These are phyloP conservation scores for Sphagnurus paluster DNA, from an alignment of 1,284 basidiomycete genomes.

Conservation along the genomic window DNA sequence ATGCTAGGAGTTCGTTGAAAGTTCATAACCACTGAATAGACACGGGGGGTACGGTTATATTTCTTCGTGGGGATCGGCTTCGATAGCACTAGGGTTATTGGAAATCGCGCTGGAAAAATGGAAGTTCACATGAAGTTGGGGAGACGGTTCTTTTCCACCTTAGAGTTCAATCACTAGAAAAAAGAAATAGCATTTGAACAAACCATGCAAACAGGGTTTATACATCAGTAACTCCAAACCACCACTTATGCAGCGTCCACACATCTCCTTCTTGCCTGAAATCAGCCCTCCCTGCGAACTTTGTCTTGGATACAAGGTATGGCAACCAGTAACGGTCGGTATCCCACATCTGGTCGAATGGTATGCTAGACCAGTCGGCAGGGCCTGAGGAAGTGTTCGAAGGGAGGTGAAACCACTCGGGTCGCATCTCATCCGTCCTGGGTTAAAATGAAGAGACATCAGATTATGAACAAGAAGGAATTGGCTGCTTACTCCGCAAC, in stretches of 20 bases:
- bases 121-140: neutral
- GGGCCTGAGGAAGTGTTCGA: neutral
- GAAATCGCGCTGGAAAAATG: slow-evolving; percentile 30
- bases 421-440: slow-evolving; percentile 72
- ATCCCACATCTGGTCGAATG: slow-evolving; percentile 65
- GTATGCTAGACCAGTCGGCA: slow-evolving; percentile 35
- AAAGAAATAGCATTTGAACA: too few relatives aligned
- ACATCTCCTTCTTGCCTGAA: slow-evolving; percentile 39
- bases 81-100: slow-evolving; percentile 46
- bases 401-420: slow-evolving; percentile 57
- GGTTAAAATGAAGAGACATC: neutral
- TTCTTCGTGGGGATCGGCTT: slow-evolving; percentile 62
- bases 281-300: slow-evolving; percentile 60
- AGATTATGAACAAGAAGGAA: neutral
- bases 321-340: slow-evolving; percentile 64
- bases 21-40: slow-evolving; percentile 20
- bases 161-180: too few relatives aligned
- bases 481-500: slow-evolving; percentile 56
- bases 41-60: slow-evolving; percentile 58
- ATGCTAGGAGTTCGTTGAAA: neutral
- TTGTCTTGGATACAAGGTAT: slow-evolving; percentile 44
- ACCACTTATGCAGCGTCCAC: slow-evolving; percentile 47
- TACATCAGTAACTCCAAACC: slow-evolving; percentile 41
- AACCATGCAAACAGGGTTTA: neutral
- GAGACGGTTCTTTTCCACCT: too few relatives aligned